Conservation (phyloP, 495 filamentous ascomycete species). For the Podospora comata region DNA sequence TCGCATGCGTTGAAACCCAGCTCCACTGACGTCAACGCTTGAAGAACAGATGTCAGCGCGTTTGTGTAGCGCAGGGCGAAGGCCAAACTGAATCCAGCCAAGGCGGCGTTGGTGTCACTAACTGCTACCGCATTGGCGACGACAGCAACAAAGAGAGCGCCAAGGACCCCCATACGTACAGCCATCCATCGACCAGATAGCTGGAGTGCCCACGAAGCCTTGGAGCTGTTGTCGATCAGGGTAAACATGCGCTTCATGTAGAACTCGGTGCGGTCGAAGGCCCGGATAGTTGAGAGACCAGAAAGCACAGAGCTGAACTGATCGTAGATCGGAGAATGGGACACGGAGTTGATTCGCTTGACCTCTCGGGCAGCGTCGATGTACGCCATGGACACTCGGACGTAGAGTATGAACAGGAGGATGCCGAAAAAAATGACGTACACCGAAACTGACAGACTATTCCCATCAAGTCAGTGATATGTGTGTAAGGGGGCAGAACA, state of each 20-base stretch:
- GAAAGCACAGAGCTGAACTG: slow-evolving; percentile 57
- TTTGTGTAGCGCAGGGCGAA: slow-evolving; percentile 56
- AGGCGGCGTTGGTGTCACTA: slow-evolving; percentile 55
- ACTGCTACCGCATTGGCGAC: slow-evolving; percentile 58
- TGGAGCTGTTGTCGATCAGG: slow-evolving; percentile 54
- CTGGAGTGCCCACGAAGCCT: slow-evolving; percentile 53
- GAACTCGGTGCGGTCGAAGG: slow-evolving; percentile 51
- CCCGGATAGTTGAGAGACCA: slow-evolving; percentile 63
- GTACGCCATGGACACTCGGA: slow-evolving; percentile 43
- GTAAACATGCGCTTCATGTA: slow-evolving; percentile 55
- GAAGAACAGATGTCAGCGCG: slow-evolving; percentile 46
- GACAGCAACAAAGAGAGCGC: slow-evolving; percentile 55
- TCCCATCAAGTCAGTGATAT: neutral
- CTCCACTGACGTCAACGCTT: slow-evolving; percentile 50
- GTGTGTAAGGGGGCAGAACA: neutral
- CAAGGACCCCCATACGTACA: slow-evolving; percentile 57
- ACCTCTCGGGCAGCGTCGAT: slow-evolving; percentile 59
- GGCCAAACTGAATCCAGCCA: slow-evolving; percentile 54
- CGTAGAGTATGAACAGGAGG: slow-evolving; percentile 26
- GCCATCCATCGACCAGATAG: slow-evolving; percentile 59
- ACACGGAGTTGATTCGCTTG: slow-evolving; percentile 61
- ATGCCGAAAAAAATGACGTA: slow-evolving; percentile 29
- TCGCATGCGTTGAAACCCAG: slow-evolving; percentile 42
- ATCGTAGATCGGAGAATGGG: slow-evolving; percentile 62
- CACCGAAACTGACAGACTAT: slow-evolving; percentile 23